These are phyloP conservation scores for Rhizopogon vesiculosus DNA, from an alignment of 768 basidiomycete genomes.

Conservation along the genomic window DNA sequence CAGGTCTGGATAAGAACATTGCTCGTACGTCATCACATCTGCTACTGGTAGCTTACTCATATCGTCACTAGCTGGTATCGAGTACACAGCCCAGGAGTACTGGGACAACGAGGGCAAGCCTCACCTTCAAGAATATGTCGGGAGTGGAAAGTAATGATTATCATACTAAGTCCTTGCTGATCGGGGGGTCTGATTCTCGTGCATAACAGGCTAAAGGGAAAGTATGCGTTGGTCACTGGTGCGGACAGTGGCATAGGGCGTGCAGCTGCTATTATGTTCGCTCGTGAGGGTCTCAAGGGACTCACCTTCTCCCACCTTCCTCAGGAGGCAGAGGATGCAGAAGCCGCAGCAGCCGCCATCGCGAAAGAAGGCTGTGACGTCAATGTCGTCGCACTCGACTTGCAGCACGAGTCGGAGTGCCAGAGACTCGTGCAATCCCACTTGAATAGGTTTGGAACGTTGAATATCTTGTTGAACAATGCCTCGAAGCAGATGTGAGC, in stretches of 20 bases:
- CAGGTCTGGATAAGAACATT: constrained; percentile 47
- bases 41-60: neutral
- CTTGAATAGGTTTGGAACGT: constrained; percentile 35
- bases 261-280: constrained; percentile 44
- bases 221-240: constrained; percentile 20
- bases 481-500: constrained; percentile 40
- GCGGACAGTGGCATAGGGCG: constrained; percentile 50
- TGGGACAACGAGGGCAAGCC: constrained; percentile 52
- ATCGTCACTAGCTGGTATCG: constrained; percentile 25
- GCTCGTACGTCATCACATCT: constrained; percentile 25
- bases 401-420: constrained; percentile 37
- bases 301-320: constrained; percentile 52
- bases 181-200: neutral
- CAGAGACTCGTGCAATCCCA: constrained; percentile 45
- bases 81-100: constrained; percentile 36
- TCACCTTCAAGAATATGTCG: constrained; percentile 45
- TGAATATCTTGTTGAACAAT: constrained; percentile 61
- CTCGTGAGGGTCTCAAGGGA: constrained; percentile 46
- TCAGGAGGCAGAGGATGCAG: constrained; percentile 51
- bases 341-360: constrained; percentile 42
- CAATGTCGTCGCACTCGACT: constrained; percentile 34
- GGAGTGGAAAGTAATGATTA: constrained; percentile 37
- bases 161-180: neutral
- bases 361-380: constrained; percentile 34
- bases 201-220: constrained; percentile 1